Conservation (phyloP, 345 rosid species). For the Linum tenue region DNA sequence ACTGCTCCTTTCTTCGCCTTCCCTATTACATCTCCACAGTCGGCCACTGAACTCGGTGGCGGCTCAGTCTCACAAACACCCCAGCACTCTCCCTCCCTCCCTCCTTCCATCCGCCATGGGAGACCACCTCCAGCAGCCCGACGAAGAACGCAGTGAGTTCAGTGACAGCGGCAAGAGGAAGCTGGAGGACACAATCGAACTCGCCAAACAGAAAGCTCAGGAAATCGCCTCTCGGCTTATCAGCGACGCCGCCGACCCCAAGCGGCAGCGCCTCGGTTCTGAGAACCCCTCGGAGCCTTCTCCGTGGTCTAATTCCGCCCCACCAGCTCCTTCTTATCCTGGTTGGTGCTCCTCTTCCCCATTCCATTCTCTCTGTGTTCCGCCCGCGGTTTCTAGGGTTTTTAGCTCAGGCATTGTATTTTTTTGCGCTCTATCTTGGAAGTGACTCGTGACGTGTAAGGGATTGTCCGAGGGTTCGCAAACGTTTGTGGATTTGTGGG, state of each 20-base stretch:
- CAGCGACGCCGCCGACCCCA: conserved; percentile 18
- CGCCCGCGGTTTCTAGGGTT: background rate
- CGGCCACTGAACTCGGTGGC: background rate
- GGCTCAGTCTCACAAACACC: background rate
- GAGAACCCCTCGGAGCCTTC: conserved; percentile 2
- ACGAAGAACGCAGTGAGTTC: conserved; percentile 4
- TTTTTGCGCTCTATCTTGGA: background rate
- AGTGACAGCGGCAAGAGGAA: conserved; percentile 16
- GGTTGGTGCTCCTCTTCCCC: background rate
- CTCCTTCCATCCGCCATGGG: conserved; percentile 9
- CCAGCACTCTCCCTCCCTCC: background rate
- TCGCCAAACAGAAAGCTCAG: conserved; percentile 21
- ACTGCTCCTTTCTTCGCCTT: background rate
- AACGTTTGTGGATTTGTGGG: too few species aligned
- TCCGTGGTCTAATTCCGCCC: background rate
- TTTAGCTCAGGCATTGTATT: background rate
- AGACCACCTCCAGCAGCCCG: conserved; percentile 7
- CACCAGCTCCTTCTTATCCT: conserved; percentile 6
- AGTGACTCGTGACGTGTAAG: too few species aligned
- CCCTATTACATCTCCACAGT: background rate
- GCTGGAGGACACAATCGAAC: conserved; percentile 12
- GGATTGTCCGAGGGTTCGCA: too few species aligned
- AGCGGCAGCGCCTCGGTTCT: conserved; percentile 16
- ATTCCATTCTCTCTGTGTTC: background rate
- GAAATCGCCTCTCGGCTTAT: conserved; percentile 18